Evolutionary conservation across 2,329 filamentous ascomycete species (phyloP).

Genomic region (Colletotrichum filicis): DNA sequence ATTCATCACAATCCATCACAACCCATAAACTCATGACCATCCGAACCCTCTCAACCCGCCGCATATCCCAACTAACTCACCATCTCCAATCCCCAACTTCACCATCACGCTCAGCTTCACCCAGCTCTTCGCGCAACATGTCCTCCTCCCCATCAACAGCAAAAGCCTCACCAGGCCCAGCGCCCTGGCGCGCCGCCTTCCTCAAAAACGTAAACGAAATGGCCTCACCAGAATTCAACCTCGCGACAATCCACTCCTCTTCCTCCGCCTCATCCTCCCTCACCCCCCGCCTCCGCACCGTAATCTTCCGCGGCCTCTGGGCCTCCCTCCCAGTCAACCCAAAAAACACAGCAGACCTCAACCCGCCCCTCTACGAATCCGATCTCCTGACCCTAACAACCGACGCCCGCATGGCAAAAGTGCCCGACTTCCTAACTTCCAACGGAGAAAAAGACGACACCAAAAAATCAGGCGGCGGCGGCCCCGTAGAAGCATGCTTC

Average conservation of each 20-base stretch:
- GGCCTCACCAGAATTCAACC: conserved; percentile 59
- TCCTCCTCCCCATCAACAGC: conserved; percentile 30
- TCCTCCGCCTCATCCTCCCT: conserved; percentile 6
- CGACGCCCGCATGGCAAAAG: conserved; percentile 88
- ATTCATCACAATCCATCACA: too few relatives aligned
- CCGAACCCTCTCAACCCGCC: conserved; percentile 15
- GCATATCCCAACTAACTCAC: conserved; percentile 23
- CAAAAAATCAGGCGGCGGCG: conserved; percentile 64
- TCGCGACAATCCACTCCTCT: conserved; percentile 60
- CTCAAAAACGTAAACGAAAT: conserved; percentile 61
- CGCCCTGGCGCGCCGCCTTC: conserved; percentile 66
- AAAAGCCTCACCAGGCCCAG: conserved; percentile 43
- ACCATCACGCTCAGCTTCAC: too few relatives aligned
- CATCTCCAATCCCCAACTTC: conserved; percentile 18
- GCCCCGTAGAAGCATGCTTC: conserved; percentile 83
- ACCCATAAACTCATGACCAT: conserved; percentile 2
- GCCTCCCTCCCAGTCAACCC: conserved; percentile 76
- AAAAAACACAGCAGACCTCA: conserved; percentile 77
- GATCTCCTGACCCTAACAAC: conserved; percentile 88
- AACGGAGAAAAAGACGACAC: not conserved
- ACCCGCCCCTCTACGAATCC: conserved; percentile 75
- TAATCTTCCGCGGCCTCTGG: conserved; percentile 89
- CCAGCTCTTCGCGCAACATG: conserved; percentile 36
- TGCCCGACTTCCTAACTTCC: conserved; percentile 73
- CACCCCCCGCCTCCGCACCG: conserved; percentile 73